phyloP scores from a whole-genome alignment of 202 grass and related monocot genomes.

The Setaria italica region DNA sequence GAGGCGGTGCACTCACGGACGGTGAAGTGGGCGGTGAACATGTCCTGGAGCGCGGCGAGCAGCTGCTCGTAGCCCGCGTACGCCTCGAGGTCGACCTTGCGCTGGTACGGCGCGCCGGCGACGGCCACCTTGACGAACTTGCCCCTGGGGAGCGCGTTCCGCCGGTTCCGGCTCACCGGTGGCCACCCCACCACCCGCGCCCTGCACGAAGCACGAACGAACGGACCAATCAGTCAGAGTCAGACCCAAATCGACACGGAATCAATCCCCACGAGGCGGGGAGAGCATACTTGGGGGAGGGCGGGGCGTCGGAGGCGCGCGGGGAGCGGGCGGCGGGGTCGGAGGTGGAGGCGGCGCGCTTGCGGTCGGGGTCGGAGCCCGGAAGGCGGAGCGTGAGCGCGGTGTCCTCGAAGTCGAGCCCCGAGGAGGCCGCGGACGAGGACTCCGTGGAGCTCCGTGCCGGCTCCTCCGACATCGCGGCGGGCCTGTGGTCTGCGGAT shows the following conservation, averaged over 20 bases:
- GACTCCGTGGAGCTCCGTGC: constrained; percentile 91
- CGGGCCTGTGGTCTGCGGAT: background rate
- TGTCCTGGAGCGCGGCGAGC: constrained; percentile 64
- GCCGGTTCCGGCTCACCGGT: constrained; percentile 51
- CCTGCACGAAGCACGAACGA: constrained; percentile 30
- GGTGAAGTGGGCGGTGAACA: constrained; percentile 66
- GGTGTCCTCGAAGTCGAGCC: constrained; percentile 87
- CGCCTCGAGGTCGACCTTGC: constrained; percentile 69
- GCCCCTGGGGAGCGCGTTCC: constrained; percentile 44
- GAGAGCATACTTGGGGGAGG: constrained; percentile 57
- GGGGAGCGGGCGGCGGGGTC: constrained; percentile 21
- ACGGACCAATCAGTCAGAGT: background rate
- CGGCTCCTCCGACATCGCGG: constrained; percentile 66
- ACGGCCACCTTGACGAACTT: constrained; percentile 77
- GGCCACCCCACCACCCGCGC: constrained; percentile 66
- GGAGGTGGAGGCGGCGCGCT: constrained; percentile 64
- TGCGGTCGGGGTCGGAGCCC: constrained; percentile 64
- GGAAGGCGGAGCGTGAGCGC: constrained; percentile 73
- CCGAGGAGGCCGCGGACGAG: constrained; percentile 70
- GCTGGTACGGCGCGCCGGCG: constrained; percentile 63
- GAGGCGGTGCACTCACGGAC: constrained; percentile 51
- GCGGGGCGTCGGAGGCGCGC: constrained; percentile 46
- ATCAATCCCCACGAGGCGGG: background rate
- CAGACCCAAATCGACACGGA: background rate
- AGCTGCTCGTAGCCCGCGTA: constrained; percentile 60